These are phyloP conservation scores for Zygoascus hellenicus DNA, from an alignment of 1,139 yeast genomes.

Conservation along the genomic window DNA sequence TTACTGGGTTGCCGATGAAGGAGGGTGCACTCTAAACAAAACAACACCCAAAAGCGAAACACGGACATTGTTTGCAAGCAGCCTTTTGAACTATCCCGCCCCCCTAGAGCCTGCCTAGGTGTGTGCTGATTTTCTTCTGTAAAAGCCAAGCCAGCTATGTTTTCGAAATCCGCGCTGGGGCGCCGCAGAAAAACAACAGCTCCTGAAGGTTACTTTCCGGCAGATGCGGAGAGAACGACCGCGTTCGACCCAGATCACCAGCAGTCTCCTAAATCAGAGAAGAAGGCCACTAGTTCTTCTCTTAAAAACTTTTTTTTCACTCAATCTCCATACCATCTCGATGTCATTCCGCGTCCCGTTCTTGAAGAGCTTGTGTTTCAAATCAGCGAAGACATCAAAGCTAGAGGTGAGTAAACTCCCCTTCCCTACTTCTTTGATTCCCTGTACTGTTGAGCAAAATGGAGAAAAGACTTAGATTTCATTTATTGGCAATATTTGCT, in stretches of 20 bases:
- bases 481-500: too few relatives aligned
- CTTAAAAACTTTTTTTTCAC: conserved; percentile 27
- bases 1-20: too few relatives aligned
- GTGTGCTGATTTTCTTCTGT: too few relatives aligned
- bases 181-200: neutral
- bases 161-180: neutral
- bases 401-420: conserved; percentile 26
- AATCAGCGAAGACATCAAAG: conserved; percentile 30
- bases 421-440: too few relatives aligned
- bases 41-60: too few relatives aligned
- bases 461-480: too few relatives aligned
- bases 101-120: too few relatives aligned
- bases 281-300: neutral
- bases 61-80: too few relatives aligned
- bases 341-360: conserved; percentile 27
- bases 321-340: conserved; percentile 23
- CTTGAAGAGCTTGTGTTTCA: conserved; percentile 28
- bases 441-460: too few relatives aligned
- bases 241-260: conserved; percentile 2
- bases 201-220: neutral
- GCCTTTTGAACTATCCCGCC: too few relatives aligned
- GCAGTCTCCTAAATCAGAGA: neutral
- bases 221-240: conserved; percentile 4
- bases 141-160: neutral
- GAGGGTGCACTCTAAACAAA: too few relatives aligned